phyloP scores from a whole-genome alignment of 1,284 basidiomycete species.

The Xerocomus nothofagi region DNA sequence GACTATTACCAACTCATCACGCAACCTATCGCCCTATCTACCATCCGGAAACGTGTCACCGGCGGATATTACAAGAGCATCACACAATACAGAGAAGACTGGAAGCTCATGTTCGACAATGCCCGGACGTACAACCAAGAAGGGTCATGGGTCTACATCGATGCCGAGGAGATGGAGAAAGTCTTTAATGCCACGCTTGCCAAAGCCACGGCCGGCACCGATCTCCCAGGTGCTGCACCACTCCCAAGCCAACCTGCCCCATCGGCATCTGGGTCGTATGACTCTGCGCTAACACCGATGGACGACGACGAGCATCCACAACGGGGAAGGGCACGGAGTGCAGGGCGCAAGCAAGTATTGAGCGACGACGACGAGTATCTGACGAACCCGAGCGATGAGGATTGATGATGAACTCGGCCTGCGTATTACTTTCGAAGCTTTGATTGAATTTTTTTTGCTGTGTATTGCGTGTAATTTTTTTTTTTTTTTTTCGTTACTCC shows the following conservation, averaged over 20 bases:
- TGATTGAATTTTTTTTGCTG: background rate
- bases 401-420: slow-evolving; percentile 29
- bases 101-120: slow-evolving; percentile 90
- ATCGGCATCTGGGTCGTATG: slow-evolving; percentile 53
- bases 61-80: slow-evolving; percentile 77
- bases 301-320: slow-evolving; percentile 71
- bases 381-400: slow-evolving; percentile 58
- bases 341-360: slow-evolving; percentile 64
- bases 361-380: slow-evolving; percentile 79
- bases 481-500: background rate
- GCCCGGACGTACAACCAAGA: slow-evolving; percentile 89
- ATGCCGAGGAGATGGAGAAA: slow-evolving; percentile 90
- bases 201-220: slow-evolving; percentile 58
- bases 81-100: slow-evolving; percentile 75
- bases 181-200: slow-evolving; percentile 71
- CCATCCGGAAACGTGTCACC: slow-evolving; percentile 82
- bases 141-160: slow-evolving; percentile 90
- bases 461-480: slow-evolving; percentile 25
- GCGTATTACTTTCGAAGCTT: background rate
- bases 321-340: slow-evolving; percentile 49
- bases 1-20: slow-evolving; percentile 85
- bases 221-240: slow-evolving; percentile 68
- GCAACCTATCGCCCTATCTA: slow-evolving; percentile 84
- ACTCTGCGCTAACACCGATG: slow-evolving; percentile 71
- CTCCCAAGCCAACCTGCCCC: slow-evolving; percentile 37